Percentiles rank a stretch among this genome's conserved stretches.
These are phyloP conservation scores for Phanerochaete sordida DNA, from an alignment of 768 basidiomycete genomes.

Conservation along the genomic window DNA sequence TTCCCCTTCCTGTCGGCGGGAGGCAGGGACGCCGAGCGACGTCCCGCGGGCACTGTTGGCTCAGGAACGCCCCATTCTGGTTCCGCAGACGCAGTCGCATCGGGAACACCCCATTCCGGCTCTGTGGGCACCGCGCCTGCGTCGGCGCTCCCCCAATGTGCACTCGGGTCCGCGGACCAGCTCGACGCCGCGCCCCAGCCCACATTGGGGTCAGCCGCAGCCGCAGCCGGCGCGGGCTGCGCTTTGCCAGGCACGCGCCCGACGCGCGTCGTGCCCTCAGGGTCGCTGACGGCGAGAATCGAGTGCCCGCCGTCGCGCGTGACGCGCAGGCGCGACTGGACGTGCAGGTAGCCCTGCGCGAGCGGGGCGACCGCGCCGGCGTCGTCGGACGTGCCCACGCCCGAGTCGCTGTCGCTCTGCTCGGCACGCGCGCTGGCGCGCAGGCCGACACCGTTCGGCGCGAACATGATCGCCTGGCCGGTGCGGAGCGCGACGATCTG, in stretches of 20 bases:
- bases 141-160: not conserved
- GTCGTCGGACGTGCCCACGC: not conserved
- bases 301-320: conserved; percentile 69
- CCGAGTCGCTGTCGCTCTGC: not conserved
- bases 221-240: not conserved
- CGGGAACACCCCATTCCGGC: too few species aligned
- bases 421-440: not conserved
- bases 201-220: not conserved
- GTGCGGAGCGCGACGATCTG: conserved; percentile 39
- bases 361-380: conserved; percentile 23
- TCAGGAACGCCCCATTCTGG: too few species aligned
- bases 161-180: too few species aligned
- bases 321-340: conserved; percentile 59
- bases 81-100: too few species aligned
- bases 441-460: conserved; percentile 46
- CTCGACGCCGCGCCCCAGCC: not conserved
- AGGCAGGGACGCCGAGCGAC: too few species aligned
- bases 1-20: too few species aligned
- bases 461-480: conserved; percentile 67
- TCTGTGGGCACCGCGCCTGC: not conserved
- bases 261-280: conserved; percentile 5
- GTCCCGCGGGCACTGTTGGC: too few species aligned
- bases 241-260: conserved; percentile 4
- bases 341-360: conserved; percentile 55
- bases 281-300: conserved; percentile 32